These are phyloP conservation scores for Trichoderma breve DNA, from an alignment of 2,329 filamentous ascomycete genomes.

Conservation along the genomic window DNA sequence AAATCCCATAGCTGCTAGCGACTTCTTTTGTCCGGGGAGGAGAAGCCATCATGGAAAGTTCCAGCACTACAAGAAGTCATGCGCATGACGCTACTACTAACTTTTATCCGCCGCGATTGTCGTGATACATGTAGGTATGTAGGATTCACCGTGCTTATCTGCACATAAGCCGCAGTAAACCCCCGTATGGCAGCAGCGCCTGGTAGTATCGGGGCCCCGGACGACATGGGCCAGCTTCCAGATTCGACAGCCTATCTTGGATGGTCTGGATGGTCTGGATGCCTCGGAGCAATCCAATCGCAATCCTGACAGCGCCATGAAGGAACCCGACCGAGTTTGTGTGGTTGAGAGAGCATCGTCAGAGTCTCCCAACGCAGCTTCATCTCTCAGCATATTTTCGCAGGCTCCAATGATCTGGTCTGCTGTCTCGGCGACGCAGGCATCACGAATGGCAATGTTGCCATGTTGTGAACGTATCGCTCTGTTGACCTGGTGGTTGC, in stretches of 20 bases:
- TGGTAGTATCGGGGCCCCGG: neutral
- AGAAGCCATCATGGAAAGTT: neutral
- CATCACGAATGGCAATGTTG: slow-evolving; percentile 66
- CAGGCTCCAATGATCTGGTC: slow-evolving; percentile 76
- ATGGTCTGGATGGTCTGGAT: slow-evolving; percentile 48
- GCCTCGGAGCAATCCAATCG: slow-evolving; percentile 63
- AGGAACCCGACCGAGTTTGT: slow-evolving; percentile 61
- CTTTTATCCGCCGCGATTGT: neutral
- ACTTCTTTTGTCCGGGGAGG: neutral
- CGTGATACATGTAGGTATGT: neutral
- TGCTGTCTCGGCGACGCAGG: slow-evolving; percentile 67
- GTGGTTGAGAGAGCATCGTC: slow-evolving; percentile 47
- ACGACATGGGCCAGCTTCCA: slow-evolving; percentile 40
- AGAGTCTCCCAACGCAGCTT: slow-evolving; percentile 60
- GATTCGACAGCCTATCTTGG: slow-evolving; percentile 64
- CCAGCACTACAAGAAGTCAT: neutral
- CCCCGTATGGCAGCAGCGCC: neutral
- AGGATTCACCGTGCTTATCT: neutral
- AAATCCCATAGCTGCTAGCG: neutral
- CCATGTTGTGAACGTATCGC: slow-evolving; percentile 76
- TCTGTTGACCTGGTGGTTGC: slow-evolving; percentile 63
- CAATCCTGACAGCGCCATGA: slow-evolving; percentile 66
- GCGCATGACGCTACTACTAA: neutral
- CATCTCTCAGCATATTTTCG: slow-evolving; percentile 81
- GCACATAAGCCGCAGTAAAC: neutral